Base-by-base conservation (phyloP, 768 basidiomycete species). In the Lactarius vividus region DNA sequence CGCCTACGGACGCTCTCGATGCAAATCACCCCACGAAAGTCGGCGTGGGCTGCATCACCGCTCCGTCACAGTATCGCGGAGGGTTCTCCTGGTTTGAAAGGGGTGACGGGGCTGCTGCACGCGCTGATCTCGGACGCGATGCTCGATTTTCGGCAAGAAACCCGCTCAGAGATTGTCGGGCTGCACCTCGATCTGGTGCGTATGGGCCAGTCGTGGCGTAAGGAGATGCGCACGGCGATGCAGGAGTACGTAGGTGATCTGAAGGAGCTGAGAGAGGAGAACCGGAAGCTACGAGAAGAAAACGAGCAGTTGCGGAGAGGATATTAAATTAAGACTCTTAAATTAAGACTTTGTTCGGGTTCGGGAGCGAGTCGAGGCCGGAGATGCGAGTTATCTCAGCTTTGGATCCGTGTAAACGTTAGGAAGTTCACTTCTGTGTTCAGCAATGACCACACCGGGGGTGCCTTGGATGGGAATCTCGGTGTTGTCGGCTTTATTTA, bases 121-220 rank as follows among this genome's bases (percentile, higher is more conserved):
- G 80, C 80, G 28, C 84, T 90, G 61, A 83, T 92, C 59, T 81
- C 82, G 54, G 89, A 91, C 62, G 87, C 85, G 64, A 85, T 92
- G 85, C 84, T 81, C 68, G 90, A 92, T 68, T 88, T 84, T 71
- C 87, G 86, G 73, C 79, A 81, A 68, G 88, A 91, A 73, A 86
- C 84, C 28, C 82, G 83, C 71, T 79, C 83, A n/a, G 87, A 91
- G 79, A 84, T 91, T 82, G 82, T 83, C 73, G 88, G 88, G 2
- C 76, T 92, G 63, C 91, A 92, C 75, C 71, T 92, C 66, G 90
- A 92, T 72, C 72, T 91, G 63, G 78, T 92, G 40, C 80, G 83
- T 63, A 86, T 91, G 86, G 88, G 89, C 2, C 76, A 87, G 39
- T 82, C 82, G 29, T 89, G 87, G 88, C 84, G 84, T 75, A 79